phyloP scores from a whole-genome alignment of 495 filamentous ascomycete genomes.

The Thozetella sp. region DNA sequence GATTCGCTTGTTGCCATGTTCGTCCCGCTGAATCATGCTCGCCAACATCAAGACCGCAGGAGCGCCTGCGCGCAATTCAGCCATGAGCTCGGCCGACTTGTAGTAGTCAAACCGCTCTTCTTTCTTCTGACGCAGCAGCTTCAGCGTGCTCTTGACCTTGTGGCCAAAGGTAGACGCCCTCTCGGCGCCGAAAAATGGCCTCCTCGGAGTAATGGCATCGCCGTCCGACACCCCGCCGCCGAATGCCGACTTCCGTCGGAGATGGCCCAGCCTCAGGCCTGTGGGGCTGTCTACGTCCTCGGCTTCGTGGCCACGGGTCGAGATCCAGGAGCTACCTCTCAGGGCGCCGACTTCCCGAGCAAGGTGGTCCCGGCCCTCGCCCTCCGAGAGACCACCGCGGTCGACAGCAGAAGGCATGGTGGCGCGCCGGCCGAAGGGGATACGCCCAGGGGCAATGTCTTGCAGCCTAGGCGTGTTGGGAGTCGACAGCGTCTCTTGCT shows the following conservation, averaged over 20 bases:
- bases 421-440: constrained; percentile 64
- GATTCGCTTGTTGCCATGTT: constrained; percentile 92
- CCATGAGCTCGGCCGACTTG: constrained; percentile 95
- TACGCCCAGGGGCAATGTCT: constrained; percentile 25
- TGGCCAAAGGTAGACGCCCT: constrained; percentile 76
- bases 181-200: constrained; percentile 59
- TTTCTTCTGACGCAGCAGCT: constrained; percentile 79
- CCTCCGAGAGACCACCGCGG: constrained; percentile 79
- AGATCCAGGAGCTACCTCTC: constrained; percentile 57
- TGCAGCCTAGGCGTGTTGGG: constrained; percentile 33
- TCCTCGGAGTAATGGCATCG: constrained; percentile 46
- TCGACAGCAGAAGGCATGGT: constrained; percentile 71
- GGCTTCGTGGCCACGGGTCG: constrained; percentile 24
- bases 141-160: constrained; percentile 82
- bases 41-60: constrained; percentile 92
- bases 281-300: constrained; percentile 46
- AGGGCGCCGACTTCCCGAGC: constrained; percentile 53
- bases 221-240: constrained; percentile 56
- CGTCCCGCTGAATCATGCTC: constrained; percentile 96
- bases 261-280: constrained; percentile 66
- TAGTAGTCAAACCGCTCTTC: constrained; percentile 87
- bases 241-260: constrained; percentile 76
- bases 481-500: constrained; percentile 45
- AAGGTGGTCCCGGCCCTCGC: constrained; percentile 80
- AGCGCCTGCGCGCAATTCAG: constrained; percentile 87